Evolutionary conservation across 108 stramenopile species (phyloP).

Genomic region (Parmales sp.): DNA sequence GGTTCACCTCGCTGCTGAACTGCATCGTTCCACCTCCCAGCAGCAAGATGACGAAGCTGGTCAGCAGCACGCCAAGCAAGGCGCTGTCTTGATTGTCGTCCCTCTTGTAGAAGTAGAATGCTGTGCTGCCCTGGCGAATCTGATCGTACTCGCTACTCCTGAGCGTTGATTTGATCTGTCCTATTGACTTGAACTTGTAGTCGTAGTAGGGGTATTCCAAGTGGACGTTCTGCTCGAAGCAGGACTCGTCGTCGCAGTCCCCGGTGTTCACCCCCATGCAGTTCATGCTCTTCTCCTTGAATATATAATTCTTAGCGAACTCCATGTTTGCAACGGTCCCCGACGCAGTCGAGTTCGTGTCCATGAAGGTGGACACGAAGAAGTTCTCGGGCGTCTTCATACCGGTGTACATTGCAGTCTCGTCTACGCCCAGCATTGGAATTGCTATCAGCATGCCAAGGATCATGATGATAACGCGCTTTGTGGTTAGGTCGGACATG

Average conservation of each 20-base stretch:
- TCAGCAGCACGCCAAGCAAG: slow-evolving; percentile 36
- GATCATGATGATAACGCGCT: slow-evolving; percentile 42
- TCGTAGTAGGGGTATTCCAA: too few relatives aligned
- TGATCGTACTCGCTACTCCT: background rate
- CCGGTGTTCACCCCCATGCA: too few relatives aligned
- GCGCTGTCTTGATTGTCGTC: slow-evolving; percentile 17
- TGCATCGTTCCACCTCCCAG: slow-evolving; percentile 39
- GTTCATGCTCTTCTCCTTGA: too few relatives aligned
- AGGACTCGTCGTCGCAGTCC: too few relatives aligned
- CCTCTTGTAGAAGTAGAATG: background rate
- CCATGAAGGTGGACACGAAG: too few relatives aligned
- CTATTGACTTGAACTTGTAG: too few relatives aligned
- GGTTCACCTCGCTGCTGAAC: slow-evolving; percentile 51
- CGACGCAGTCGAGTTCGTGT: too few relatives aligned
- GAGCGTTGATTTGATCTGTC: background rate
- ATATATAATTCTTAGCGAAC: too few relatives aligned
- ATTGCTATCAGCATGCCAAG: slow-evolving; percentile 41
- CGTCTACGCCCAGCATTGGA: slow-evolving; percentile 32
- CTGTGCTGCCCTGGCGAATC: background rate
- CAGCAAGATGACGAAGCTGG: slow-evolving; percentile 48
- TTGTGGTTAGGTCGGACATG: slow-evolving; percentile 50
- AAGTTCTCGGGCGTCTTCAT: too few relatives aligned
- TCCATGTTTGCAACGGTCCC: too few relatives aligned
- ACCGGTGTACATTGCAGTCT: too few relatives aligned
- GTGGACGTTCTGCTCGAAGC: too few relatives aligned